Evolutionary conservation across 345 rosid genomes (phyloP).

Genomic region (Lagerstroemia speciosa): DNA sequence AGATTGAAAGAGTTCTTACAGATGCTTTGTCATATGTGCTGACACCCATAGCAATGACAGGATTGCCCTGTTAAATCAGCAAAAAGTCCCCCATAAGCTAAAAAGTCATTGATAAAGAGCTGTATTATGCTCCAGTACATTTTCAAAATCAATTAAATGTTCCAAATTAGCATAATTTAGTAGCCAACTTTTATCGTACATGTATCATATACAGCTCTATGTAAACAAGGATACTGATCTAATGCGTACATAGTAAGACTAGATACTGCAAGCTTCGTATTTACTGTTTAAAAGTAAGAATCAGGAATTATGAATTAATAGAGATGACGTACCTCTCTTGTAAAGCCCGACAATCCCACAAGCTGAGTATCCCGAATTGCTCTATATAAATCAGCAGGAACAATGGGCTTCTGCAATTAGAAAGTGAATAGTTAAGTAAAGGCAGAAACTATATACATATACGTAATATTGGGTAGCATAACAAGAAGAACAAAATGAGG

Average conservation of each 20-base stretch:
- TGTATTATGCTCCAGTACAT: background rate
- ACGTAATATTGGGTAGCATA: background rate
- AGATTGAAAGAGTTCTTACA: constrained; percentile 32
- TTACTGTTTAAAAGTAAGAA: background rate
- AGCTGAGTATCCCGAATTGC: constrained; percentile 87
- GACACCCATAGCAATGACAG: constrained; percentile 76
- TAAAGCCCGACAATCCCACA: constrained; percentile 81
- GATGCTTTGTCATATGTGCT: constrained; percentile 96
- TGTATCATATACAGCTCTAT: background rate
- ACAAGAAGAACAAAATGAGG: too few relatives aligned
- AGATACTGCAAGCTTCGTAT: too few relatives aligned
- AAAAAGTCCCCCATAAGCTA: background rate
- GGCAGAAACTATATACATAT: background rate
- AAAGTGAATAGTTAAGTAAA: background rate
- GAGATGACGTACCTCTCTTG: constrained; percentile 55
- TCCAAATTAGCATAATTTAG: background rate
- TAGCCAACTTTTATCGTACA: background rate
- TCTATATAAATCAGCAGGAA: constrained; percentile 72
- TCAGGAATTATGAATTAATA: background rate
- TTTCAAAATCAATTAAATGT: background rate
- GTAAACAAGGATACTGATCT: background rate
- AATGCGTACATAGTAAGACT: too few relatives aligned
- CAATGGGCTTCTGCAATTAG: constrained; percentile 64
- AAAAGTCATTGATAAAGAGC: background rate
- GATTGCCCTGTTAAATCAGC: constrained; percentile 58